Evolutionary conservation across 1,284 basidiomycete genomes (phyloP), one percentile per base, ranked within the genome.

Genomic region (Golubevia sp.): DNA sequence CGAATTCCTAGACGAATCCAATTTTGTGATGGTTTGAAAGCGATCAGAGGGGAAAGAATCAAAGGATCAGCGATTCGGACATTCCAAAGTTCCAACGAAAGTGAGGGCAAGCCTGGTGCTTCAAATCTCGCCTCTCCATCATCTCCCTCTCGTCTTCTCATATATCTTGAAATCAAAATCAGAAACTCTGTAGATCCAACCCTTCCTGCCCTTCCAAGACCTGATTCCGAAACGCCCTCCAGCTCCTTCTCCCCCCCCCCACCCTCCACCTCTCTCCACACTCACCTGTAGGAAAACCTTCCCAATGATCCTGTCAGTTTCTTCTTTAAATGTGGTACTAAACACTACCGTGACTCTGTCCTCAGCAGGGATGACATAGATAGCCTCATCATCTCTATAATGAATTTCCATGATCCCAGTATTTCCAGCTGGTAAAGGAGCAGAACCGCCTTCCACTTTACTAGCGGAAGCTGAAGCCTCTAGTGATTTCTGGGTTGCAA

Each of bases 311-410:
- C 94, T 89, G 85, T 99, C 97, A 4, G 96, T 97, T 85, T 99
- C 97, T 77, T 99, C 97, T 76, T 92, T 89, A 87, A 99, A 99
- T 53, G 94, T 88, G 11, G 97, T 99, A 2, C 92, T 94, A 86
- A 99, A 99, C 77, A 98, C 93, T 63, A 98, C 93, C 0, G 97
- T 99, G 57, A 99, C 96, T 66, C 97, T 91, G 87, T 99, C 97
- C 58, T 90, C 88, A 52, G 91, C 90, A 3, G 97, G 94, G 77
- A 93, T 92, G 50, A 99, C 88, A 84, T 95, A 99, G 84, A 99
- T 97, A 6, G 93, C 94, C 85, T 99, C 97, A 76, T 97, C 93
- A 21, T 85, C 84, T 92, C 95, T 70, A 66, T 99, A 99, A 85
- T 95, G 91, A 71, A 99, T 88, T 64, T 90, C 87, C 92, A 97